A percentile compares a stretch with the other conserved stretches of the same genome.
These are phyloP conservation scores for Cicer arietinum DNA, from an alignment of 306 rosid genomes.

Conservation along the genomic window DNA sequence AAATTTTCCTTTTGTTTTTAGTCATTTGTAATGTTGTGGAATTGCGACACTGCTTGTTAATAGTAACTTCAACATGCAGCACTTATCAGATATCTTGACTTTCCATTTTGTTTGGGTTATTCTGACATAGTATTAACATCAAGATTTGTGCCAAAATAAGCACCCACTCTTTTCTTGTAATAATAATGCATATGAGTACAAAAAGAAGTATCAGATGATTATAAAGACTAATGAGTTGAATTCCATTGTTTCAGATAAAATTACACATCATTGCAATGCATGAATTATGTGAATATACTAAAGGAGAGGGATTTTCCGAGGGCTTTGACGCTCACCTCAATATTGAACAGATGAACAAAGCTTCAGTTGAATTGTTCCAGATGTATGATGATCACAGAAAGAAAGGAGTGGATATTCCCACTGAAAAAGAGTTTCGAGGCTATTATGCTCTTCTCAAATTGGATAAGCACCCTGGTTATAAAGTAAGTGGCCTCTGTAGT, in stretches of 20 bases:
- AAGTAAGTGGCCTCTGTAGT: constrained; percentile 61
- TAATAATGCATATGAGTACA: constrained; percentile 18
- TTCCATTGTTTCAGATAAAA: constrained; percentile 74
- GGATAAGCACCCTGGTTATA: constrained; percentile 99
- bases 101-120: constrained; percentile 19
- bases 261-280: constrained; percentile 96
- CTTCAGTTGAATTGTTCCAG: constrained; percentile 95
- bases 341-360: constrained; percentile 99
- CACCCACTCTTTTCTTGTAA: constrained; percentile 19
- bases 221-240: constrained; percentile 47
- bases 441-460: constrained; percentile 98
- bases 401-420: constrained; percentile 68
- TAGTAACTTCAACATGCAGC: constrained; percentile 28
- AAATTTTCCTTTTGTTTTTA: constrained; percentile 27
- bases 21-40: constrained; percentile 24
- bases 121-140: constrained; percentile 9
- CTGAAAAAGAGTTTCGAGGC: constrained; percentile 94
- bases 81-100: constrained; percentile 35
- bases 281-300: constrained; percentile 92
- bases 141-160: constrained; percentile 28
- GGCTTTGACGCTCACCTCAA: constrained; percentile 99
- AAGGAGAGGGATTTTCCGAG: constrained; percentile 97
- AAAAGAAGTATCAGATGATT: constrained; percentile 40
- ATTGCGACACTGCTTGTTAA: constrained; percentile 17
- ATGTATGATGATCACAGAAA: constrained; percentile 97